Percentiles rank a stretch among this genome's conserved stretches.
phyloP scores from a whole-genome alignment of 345 rosid genomes.

The Populus alba region DNA sequence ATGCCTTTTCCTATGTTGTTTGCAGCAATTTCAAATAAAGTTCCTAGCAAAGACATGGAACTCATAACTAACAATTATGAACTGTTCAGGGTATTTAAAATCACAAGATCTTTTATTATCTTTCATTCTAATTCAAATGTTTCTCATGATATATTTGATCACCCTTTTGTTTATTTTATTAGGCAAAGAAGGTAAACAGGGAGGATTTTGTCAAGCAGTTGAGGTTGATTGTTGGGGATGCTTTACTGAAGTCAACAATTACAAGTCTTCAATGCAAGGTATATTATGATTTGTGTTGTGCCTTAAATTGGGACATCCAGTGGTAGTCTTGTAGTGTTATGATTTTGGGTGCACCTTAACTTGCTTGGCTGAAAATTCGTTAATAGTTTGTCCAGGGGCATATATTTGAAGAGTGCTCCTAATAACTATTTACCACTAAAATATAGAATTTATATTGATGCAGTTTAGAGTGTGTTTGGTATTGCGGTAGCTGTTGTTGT shows the following conservation, averaged over 20 bases:
- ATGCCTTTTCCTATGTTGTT: constrained; percentile 87
- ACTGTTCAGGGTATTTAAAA: constrained; percentile 58
- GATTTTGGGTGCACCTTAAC: neutral
- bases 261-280: constrained; percentile 71
- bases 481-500: too few species aligned
- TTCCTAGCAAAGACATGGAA: constrained; percentile 60
- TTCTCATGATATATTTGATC: neutral
- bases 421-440: neutral
- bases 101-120: neutral
- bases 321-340: neutral
- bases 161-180: constrained; percentile 4
- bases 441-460: neutral
- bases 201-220: constrained; percentile 69
- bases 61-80: constrained; percentile 46
- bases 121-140: neutral
- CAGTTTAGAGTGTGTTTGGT: neutral
- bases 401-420: neutral
- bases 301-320: neutral
- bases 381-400: neutral
- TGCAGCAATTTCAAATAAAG: constrained; percentile 72
- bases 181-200: constrained; percentile 63
- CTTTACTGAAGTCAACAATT: constrained; percentile 63
- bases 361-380: neutral
- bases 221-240: constrained; percentile 70
- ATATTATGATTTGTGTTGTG: neutral